Evolutionary conservation across 805 yeast genomes (phyloP), one percentile per base, ranked within the genome.

Genomic region (Barnettozyma wickerhamii): DNA sequence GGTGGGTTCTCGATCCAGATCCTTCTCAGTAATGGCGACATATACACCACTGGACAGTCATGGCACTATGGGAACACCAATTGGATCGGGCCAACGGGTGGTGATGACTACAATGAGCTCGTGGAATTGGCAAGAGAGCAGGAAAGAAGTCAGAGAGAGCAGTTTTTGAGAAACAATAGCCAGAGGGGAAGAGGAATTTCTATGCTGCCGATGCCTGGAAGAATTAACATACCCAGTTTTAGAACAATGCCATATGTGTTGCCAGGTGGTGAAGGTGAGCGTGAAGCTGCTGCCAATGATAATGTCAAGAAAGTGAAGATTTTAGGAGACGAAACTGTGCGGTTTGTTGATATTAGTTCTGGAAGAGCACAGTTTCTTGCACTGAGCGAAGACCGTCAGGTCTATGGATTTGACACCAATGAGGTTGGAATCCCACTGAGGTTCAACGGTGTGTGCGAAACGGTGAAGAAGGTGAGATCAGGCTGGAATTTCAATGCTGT

Each of bases 331-430:
- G 29, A 31, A 19, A 48, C 58, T 10, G 44, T 60, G 2, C 64
- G 62, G 35, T 66, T 81, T 36, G 53, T 70, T 3, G 66, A 75
- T 7, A 66, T 82, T 3, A 67, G 78, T 15, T 72, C 84, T 32
- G 91, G 91, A 0, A 60, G 91, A 47, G 63, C 72, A 21, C 88
- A 81, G 56, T 71, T 81, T 39, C 59, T 82, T 12, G 89, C 81
- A 0, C 56, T 82, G 34, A 84, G 79, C 47, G 60, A 66, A 10
- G 35, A 59, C 1, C 69, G 74, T 19, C 52, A 63, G 5, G 44
- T 84, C 1, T 81, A 41, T 19, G 30, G 37, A 7, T 41, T 41
- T 29, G 44, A 41, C 27, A 27, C 41, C 7, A 26, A 38, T 23
- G 33, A 35, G 13, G 36, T 21, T 33, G 44, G 44, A 14, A 33